Base-by-base conservation (phyloP, 1,284 basidiomycete genomes). In the Dichomitus squalens region DNA sequence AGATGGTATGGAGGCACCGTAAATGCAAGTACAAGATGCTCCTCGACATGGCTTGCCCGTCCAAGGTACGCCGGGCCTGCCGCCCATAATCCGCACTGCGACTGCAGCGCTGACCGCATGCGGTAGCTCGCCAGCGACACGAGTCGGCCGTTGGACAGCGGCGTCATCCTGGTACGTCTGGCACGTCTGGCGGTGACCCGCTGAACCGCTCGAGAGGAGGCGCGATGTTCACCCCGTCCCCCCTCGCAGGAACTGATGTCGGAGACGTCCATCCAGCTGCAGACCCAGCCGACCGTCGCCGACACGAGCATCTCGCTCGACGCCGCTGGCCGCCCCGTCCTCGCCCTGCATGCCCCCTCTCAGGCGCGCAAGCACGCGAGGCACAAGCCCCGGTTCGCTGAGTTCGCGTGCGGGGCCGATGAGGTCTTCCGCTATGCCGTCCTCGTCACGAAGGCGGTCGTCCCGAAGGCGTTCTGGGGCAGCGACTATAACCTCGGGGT, bases 401-500 rank as follows among this genome's bases (percentile, higher is more conserved):
- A 94, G 61, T 95, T 91, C 67, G 78, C 83, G 0, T 93, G 89
- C 63, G 79, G 75, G 48, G 73, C 86, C 61, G 61, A 76, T 21
- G 83, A 93, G 90, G 90, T 97, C 38, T 86, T 80, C 64, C 79
- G 86, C 18, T 96, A 87, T 72, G 81, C 85, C 4, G 74, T 77
- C 1, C 68, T 84, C 0, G 79, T 91, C 21, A 85, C 93, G 0
- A 84, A 85, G 38, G 69, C 77, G 1, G 81, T 97, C 2, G 84
- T 98, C 39, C 92, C 95, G 0, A 77, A 80, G 16, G 78, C 79
- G 4, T 81, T 97, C 50, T 92, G 94, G 85, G 96, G 96, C 2
- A 88, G 85, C 18, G 71, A 79, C 21, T 73, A 73, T 48, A 99
- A 98, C 69, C 80, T 87, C 46, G 77, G 82, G 48, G 63, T 85